Base-by-base conservation (phyloP, 2,329 filamentous ascomycete species). In the Amauroascus niger region DNA sequence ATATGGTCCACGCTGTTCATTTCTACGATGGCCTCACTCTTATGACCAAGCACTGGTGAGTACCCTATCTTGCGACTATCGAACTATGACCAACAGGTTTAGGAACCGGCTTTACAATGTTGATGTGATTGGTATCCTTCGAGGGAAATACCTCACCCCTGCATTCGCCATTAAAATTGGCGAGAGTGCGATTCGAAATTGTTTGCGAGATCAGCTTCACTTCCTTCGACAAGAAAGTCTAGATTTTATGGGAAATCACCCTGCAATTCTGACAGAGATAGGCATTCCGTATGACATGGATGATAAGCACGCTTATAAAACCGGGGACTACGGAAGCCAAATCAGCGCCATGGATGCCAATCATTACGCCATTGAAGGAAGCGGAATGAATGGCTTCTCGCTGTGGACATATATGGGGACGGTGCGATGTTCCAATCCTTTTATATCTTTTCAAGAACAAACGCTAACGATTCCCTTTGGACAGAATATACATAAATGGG, bases 211-310 rank as follows among this genome's bases (percentile, higher is more conserved):
- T 59, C 93, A 98, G 65, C 78, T 98, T 33, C 81, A 81, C 5
- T 85, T 84, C 0, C 86, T 98, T 50, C 79, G 83, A 48, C 79
- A 94, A 60, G 93, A 98, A 69, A 94, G 91, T 0, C 72, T 86
- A n/a, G 85, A 95, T 53, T 83, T 88, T 55, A 88, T 89, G 75
- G 93, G 93, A 18, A 82, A 86, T 20, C 90, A 94, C 62, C 93
- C 93, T 0, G 88, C 89, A 61, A 72, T 98, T 3, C 82, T 96
- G 68, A 94, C 88, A 0, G 93, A 98, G 66, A 97, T 97, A 63
- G 93, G 93, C 6, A 96, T 98, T 55, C 93, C 93, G 0, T 98
- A 95, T 66, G 93, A 98, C 66, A 97, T 98, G 94, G 91, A 98
- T 64, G 84, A 95, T 60, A 90, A 95, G 70, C 78, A 93, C 64